Conservation (phyloP, 352 stramenopile genomes). For the Phytophthora tubulina region DNA sequence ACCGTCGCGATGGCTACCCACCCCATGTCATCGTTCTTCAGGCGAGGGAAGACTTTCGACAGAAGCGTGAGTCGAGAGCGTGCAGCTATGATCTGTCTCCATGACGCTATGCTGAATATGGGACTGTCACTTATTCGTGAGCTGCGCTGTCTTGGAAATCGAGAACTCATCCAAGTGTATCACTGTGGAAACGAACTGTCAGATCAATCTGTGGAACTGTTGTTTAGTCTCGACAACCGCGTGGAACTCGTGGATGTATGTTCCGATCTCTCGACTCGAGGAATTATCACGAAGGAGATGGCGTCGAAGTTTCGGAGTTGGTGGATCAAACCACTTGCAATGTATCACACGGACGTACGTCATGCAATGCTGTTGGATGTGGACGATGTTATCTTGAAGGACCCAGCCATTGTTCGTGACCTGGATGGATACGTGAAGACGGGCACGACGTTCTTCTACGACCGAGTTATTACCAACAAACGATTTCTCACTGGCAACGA, state of each 20-base stretch:
- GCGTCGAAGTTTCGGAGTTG: constrained; percentile 43
- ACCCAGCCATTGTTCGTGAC: constrained; percentile 49
- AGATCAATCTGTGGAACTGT: constrained; percentile 26
- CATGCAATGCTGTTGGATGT: constrained; percentile 57
- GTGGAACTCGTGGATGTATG: constrained; percentile 53
- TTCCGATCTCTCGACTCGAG: constrained; percentile 32
- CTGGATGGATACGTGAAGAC: constrained; percentile 52
- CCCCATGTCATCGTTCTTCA: constrained; percentile 22
- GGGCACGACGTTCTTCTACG: constrained; percentile 72
- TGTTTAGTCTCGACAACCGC: constrained; percentile 41
- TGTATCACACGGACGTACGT: constrained; percentile 48
- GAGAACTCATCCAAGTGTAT: constrained; percentile 40
- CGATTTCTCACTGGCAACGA: constrained; percentile 56
- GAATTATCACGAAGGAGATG: constrained; percentile 24
- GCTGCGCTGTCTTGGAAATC: constrained; percentile 32
- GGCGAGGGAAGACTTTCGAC: constrained; percentile 28
- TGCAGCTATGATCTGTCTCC: constrained; percentile 38
- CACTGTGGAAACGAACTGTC: constrained; percentile 54
- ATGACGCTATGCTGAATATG: constrained; percentile 49
- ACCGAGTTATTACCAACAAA: constrained; percentile 54
- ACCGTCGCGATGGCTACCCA: constrained; percentile 6
- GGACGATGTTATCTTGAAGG: constrained; percentile 61
- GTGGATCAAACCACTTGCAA: constrained; percentile 58
- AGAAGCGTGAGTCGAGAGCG: constrained; percentile 24
- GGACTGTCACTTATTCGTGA: constrained; percentile 49